These are phyloP conservation scores for Zygosaccharomyces gambellarensis DNA, from an alignment of 805 yeast genomes.

Conservation along the genomic window DNA sequence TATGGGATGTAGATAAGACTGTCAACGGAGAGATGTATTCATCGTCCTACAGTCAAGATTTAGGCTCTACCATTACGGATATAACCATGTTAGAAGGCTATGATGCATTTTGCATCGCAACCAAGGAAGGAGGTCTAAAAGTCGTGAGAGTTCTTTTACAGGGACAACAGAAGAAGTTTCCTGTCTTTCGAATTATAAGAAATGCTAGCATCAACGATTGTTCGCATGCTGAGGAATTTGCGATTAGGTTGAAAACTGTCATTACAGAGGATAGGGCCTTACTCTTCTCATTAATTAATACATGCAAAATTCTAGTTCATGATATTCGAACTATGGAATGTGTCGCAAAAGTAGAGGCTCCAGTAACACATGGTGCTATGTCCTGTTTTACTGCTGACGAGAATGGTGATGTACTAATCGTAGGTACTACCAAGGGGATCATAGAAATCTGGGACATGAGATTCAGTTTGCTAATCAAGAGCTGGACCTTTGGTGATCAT, in stretches of 20 bases:
- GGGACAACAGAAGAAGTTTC: conserved; percentile 12
- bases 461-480: conserved; percentile 53
- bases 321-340: conserved; percentile 56
- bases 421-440: conserved; percentile 73
- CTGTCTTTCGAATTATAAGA: conserved; percentile 23
- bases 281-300: conserved; percentile 49
- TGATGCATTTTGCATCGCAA: conserved; percentile 53
- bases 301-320: conserved; percentile 45
- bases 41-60: conserved; percentile 43
- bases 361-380: conserved; percentile 61
- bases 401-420: conserved; percentile 54
- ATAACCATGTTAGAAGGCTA: conserved; percentile 50
- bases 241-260: conserved; percentile 42
- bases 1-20: conserved; percentile 72
- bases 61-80: conserved; percentile 47
- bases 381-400: conserved; percentile 55
- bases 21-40: conserved; percentile 56
- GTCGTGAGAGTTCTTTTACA: conserved; percentile 38
- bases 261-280: conserved; percentile 38
- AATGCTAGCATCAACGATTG: conserved; percentile 18
- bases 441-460: conserved; percentile 79
- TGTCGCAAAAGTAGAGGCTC: conserved; percentile 44
- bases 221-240: conserved; percentile 38
- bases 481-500: conserved; percentile 54
- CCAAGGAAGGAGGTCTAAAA: conserved; percentile 35